Evolutionary conservation across 345 rosid genomes (phyloP).

Genomic region (Citrus inodora): DNA sequence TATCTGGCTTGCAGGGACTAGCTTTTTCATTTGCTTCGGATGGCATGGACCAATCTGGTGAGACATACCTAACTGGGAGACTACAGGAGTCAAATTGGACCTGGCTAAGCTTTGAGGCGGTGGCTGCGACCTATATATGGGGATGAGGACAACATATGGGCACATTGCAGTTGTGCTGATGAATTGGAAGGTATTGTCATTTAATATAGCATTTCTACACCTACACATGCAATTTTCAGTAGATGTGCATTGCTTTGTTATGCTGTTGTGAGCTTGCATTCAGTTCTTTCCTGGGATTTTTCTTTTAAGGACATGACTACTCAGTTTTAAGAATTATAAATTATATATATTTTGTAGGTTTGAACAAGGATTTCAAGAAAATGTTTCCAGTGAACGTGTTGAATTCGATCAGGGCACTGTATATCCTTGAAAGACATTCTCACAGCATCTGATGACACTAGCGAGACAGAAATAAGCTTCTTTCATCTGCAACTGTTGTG

Average conservation of each 20-base stretch:
- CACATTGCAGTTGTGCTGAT: constrained; percentile 35
- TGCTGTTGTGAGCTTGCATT: background rate
- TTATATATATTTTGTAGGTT: constrained; percentile 31
- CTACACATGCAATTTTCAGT: background rate
- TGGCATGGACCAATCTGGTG: background rate
- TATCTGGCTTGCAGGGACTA: constrained; percentile 32
- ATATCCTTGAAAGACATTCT: constrained; percentile 54
- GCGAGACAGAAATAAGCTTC: constrained; percentile 49
- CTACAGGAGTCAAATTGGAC: constrained; percentile 30
- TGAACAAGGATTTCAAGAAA: constrained; percentile 84
- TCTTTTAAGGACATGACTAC: background rate
- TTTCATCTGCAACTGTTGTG: background rate
- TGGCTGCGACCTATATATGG: constrained; percentile 79
- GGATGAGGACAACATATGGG: constrained; percentile 65
- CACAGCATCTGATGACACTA: constrained; percentile 80
- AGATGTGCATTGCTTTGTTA: background rate
- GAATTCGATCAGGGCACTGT: constrained; percentile 47
- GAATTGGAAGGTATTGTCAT: constrained; percentile 60
- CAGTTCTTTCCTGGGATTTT: background rate
- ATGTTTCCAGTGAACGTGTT: constrained; percentile 58
- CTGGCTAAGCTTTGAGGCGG: constrained; percentile 91
- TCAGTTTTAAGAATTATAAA: background rate
- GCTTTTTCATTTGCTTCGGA: background rate
- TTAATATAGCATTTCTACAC: no score
- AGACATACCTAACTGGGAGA: background rate